Evolutionary conservation across 148 eudicot genomes (phyloP).

Genomic region (Hydrangea macrophylla): DNA sequence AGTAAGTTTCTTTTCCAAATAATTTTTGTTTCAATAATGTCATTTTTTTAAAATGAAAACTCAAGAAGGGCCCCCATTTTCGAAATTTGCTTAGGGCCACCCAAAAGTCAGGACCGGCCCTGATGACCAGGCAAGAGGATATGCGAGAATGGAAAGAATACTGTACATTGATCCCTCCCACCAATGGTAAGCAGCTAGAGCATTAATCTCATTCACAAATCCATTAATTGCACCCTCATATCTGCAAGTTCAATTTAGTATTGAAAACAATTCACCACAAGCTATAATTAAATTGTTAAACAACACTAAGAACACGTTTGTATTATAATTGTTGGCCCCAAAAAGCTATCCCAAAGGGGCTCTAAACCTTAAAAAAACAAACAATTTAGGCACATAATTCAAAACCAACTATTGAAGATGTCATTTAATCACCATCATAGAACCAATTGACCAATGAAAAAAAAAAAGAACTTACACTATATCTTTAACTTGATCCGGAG

Average conservation of each 20-base stretch:
- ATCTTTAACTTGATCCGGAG: conserved; percentile 86
- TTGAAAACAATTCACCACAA: background rate
- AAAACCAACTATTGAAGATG: background rate
- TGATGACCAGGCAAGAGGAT: conserved; percentile 97
- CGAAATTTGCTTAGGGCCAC: too few relatives aligned
- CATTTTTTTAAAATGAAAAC: too few relatives aligned
- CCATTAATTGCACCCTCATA: conserved; percentile 89
- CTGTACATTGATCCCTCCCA: conserved; percentile 91
- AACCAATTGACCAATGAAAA: background rate
- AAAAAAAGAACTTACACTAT: conserved; percentile 57
- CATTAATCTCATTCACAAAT: conserved; percentile 90
- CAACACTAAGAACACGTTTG: background rate
- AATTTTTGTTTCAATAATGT: too few relatives aligned
- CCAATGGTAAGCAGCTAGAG: conserved; percentile 86
- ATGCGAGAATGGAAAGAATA: conserved; percentile 75
- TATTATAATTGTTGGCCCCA: too few relatives aligned
- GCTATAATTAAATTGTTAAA: background rate
- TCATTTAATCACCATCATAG: background rate
- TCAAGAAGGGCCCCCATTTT: too few relatives aligned
- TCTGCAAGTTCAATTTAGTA: conserved; percentile 40
- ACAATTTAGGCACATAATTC: too few relatives aligned
- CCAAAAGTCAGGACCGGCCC: too few relatives aligned
- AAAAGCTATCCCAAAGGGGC: too few relatives aligned
- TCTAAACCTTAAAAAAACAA: too few relatives aligned
- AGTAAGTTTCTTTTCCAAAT: too few relatives aligned